phyloP scores from a whole-genome alignment of 2,329 filamentous ascomycete genomes.

The Myriangium duriaei region DNA sequence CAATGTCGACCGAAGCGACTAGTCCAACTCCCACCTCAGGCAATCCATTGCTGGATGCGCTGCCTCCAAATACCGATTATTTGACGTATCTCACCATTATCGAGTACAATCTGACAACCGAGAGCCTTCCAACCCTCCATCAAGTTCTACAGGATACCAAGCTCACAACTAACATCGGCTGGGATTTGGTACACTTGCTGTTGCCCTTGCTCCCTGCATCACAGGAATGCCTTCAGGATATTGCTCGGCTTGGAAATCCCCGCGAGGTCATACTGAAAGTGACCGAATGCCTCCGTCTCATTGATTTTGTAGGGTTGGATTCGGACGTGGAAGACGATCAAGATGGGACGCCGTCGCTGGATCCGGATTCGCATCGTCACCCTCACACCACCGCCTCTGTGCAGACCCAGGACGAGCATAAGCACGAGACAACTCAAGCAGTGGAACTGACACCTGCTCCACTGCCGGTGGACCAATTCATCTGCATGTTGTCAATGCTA shows the following conservation, averaged over 20 bases:
- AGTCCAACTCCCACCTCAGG: slow-evolving; percentile 13
- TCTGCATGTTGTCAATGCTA: slow-evolving; percentile 58
- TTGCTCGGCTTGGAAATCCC: slow-evolving; percentile 67
- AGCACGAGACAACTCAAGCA: slow-evolving; percentile 17
- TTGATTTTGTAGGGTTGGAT: slow-evolving; percentile 38
- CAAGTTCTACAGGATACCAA: slow-evolving; percentile 55
- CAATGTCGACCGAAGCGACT: no score
- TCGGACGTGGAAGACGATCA: slow-evolving; percentile 45
- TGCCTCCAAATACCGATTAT: slow-evolving; percentile 52
- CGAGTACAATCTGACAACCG: slow-evolving; percentile 57
- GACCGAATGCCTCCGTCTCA: slow-evolving; percentile 54
- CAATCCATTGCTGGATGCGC: slow-evolving; percentile 43
- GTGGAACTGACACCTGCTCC: slow-evolving; percentile 24
- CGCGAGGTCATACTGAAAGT: slow-evolving; percentile 72
- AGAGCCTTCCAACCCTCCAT: slow-evolving; percentile 55
- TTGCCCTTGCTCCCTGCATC: slow-evolving; percentile 52
- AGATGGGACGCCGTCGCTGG: slow-evolving; percentile 18
- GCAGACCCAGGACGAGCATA: slow-evolving; percentile 9
- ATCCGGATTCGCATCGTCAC: slow-evolving; percentile 11
- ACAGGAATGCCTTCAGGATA: slow-evolving; percentile 58
- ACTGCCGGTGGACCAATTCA: slow-evolving; percentile 45
- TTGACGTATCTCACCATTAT: slow-evolving; percentile 70
- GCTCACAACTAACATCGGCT: slow-evolving; percentile 65
- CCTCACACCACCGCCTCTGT: slow-evolving; percentile 17
- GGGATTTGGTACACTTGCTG: slow-evolving; percentile 69